Percentiles rank a stretch among this genome's conserved stretches.
Conservation (phyloP, 441 rosid genomes). For the Populus hybrid region DNA sequence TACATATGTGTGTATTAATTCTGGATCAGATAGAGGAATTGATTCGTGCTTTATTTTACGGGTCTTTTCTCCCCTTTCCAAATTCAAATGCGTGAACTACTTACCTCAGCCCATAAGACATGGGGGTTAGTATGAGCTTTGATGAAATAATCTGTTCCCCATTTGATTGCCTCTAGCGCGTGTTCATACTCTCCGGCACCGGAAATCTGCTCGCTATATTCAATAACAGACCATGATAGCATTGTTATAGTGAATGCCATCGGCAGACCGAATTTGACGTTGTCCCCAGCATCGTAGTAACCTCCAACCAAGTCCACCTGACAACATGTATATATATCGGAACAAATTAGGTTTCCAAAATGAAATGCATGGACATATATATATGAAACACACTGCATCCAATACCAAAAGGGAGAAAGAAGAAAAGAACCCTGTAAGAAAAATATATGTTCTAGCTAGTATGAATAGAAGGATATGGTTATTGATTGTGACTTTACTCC, state of each 20-base stretch:
- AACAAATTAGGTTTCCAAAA: not conserved
- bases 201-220: slow-evolving; percentile 54
- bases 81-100: not conserved
- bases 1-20: too few species aligned
- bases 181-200: slow-evolving; percentile 62
- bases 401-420: not conserved
- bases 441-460: too few species aligned
- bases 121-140: slow-evolving; percentile 76
- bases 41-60: not conserved
- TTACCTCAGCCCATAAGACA: slow-evolving; percentile 78
- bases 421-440: too few species aligned
- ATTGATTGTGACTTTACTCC: slow-evolving; percentile 45
- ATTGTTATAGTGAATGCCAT: slow-evolving; percentile 93
- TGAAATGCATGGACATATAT: not conserved
- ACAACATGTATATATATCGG: not conserved
- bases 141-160: slow-evolving; percentile 91
- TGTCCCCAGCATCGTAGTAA: slow-evolving; percentile 91
- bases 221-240: slow-evolving; percentile 79
- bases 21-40: not conserved
- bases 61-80: not conserved
- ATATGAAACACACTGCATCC: too few species aligned
- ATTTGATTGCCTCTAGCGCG: slow-evolving; percentile 75
- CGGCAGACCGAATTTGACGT: slow-evolving; percentile 92
- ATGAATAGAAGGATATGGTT: not conserved
- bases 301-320: slow-evolving; percentile 97